Evolutionary conservation across 1,284 basidiomycete species (phyloP).

Genomic region (Quambalaria eucalypti): DNA sequence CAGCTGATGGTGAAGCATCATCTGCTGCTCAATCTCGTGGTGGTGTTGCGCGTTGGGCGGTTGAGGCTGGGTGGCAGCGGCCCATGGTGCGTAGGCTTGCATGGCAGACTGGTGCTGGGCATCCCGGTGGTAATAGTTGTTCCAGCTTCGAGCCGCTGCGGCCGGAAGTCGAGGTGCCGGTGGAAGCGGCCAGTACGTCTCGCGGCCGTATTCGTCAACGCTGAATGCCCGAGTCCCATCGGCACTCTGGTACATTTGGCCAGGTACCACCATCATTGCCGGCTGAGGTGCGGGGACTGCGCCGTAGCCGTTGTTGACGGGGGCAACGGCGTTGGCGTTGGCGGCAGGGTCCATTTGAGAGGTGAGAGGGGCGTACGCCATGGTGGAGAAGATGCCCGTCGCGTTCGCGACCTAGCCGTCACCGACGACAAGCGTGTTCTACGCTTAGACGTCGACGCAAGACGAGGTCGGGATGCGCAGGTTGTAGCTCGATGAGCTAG

Average conservation of each 20-base stretch:
- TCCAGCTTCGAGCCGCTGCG: constrained; percentile 5
- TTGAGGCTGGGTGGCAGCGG: background rate
- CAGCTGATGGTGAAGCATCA: constrained; percentile 6
- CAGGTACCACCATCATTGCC: background rate
- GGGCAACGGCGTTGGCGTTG: no score
- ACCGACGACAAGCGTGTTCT: no score
- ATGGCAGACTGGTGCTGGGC: background rate
- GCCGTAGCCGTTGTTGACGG: no score
- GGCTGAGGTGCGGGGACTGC: no score
- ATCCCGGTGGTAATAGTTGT: no score
- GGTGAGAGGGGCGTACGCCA: no score
- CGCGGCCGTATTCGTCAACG: background rate
- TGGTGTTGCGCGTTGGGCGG: background rate
- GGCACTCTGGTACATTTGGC: background rate
- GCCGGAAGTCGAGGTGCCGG: constrained; percentile 7
- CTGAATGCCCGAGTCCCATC: background rate
- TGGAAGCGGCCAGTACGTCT: constrained; percentile 3
- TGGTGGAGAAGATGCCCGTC: no score
- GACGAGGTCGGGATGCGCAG: no score
- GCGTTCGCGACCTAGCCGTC: no score
- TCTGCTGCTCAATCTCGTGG: constrained; percentile 6
- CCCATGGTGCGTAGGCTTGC: background rate
- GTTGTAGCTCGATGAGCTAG: no score
- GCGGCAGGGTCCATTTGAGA: no score
- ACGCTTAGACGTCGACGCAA: no score